Base-by-base conservation (phyloP, 345 rosid species). In the Euphorbia peplus region DNA sequence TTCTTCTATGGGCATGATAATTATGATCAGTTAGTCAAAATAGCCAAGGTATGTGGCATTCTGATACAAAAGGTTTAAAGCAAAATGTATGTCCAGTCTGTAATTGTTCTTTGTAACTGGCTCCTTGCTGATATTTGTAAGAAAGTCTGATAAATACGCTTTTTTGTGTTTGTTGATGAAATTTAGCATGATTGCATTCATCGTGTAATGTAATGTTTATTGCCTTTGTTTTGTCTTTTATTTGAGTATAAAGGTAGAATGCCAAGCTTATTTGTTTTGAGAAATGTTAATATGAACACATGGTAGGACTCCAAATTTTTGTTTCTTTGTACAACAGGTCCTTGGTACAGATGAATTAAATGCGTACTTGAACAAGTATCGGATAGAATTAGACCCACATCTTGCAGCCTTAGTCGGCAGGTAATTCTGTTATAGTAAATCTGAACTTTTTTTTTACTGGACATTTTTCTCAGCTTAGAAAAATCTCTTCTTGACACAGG, bases 1-100 rank as follows among this genome's bases (percentile, higher is more conserved):
- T 93, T 93, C 84, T 93, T 93, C 83, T 91, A 93, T 70, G 98
- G 98, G 65, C 98, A 88, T 82, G 99, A 95, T 82, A 95, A 95
- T 73, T 82, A 93, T 82, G 99, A 95, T 78, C 99, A 95, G 68
- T 79, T 95, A 82, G 96, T 95, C 72, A 91, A 95, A 86, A 89
- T 95, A 60, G 97, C 96, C 55, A 95, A 91, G 96, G 99, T 90
- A 83, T 68, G 77, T 72, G 54, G 52, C 63, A 66, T 30, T 44
- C 21, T 26, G 59, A 21, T 52, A 55, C 53, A 25, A 65, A 39
- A 48, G 61, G 12, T 29, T 5, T 47, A 13, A 41, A 28, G 60
- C 68, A 67, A 56, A 35, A 24, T 12, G 9, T 47, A 8, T 11
- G 37, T 24, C 50, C 52, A 44, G 5, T 51, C 16, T 61, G 42